phyloP scores from a whole-genome alignment of 345 rosid species.

The Populus simonii region DNA sequence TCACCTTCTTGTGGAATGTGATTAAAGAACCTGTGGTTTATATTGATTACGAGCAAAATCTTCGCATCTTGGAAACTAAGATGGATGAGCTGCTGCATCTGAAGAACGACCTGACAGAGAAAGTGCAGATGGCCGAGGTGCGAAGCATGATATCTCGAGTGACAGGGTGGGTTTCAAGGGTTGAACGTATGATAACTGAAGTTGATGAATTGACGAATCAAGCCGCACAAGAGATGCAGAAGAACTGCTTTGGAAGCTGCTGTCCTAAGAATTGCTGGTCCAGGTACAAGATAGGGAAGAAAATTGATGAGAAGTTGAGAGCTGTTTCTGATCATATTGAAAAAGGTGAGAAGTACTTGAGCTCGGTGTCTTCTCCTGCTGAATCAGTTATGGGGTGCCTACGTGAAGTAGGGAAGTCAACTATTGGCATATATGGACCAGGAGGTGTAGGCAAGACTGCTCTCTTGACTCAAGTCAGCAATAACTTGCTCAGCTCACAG shows the following conservation, averaged over 20 bases:
- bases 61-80: not conserved
- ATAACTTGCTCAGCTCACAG: not conserved
- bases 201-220: not conserved
- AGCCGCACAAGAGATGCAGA: conserved; percentile 13
- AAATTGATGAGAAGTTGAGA: not conserved
- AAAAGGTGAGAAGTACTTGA: not conserved
- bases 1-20: conserved; percentile 1
- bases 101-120: not conserved
- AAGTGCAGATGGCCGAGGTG: not conserved
- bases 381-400: not conserved
- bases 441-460: conserved; percentile 29
- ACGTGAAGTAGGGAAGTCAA: not conserved
- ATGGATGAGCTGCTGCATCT: not conserved
- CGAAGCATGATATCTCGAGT: not conserved
- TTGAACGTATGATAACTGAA: not conserved
- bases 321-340: not conserved
- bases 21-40: conserved; percentile 1
- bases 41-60: not conserved
- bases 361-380: not conserved
- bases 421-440: conserved; percentile 22
- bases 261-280: conserved; percentile 15
- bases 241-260: conserved; percentile 15
- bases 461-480: conserved; percentile 17
- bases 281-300: conserved; percentile 25
- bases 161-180: conserved; percentile 1